Percentiles rank a stretch among this genome's conserved stretches.
Conservation (phyloP, 2,329 filamentous ascomycete genomes). For the Penicillium hordei region DNA sequence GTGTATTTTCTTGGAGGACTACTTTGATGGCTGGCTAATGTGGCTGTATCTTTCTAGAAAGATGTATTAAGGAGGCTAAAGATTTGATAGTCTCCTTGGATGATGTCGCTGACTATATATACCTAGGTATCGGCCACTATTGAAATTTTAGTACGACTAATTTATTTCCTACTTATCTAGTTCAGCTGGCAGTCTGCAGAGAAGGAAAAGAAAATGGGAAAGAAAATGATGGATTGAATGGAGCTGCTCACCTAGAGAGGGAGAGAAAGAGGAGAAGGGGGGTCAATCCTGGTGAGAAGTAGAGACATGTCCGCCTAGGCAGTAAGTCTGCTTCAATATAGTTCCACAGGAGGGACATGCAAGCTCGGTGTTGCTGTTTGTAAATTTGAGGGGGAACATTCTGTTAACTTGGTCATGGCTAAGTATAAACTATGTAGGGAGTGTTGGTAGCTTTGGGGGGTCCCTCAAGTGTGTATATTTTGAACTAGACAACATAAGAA, state of each 20-base stretch:
- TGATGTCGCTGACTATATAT: background rate
- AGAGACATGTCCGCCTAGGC: background rate
- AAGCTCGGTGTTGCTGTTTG: background rate
- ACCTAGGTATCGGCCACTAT: background rate
- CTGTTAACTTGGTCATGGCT: background rate
- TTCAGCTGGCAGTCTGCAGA: background rate
- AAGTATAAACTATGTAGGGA: background rate
- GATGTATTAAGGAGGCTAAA: background rate
- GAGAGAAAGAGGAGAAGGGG: background rate
- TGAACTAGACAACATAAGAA: background rate
- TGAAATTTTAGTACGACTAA: background rate
- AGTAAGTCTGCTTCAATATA: background rate
- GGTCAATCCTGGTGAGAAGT: background rate
- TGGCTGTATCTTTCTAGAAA: background rate
- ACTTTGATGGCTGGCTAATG: background rate
- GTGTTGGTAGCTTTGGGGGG: background rate
- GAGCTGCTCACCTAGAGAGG: background rate
- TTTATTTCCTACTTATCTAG: background rate
- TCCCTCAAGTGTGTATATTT: background rate
- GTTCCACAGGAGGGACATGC: too few species aligned
- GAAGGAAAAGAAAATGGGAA: background rate
- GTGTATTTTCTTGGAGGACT: background rate
- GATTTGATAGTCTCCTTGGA: background rate
- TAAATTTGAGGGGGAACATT: background rate
- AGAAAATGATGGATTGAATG: background rate